These are phyloP conservation scores for Mycena albidolilacea DNA, from an alignment of 768 basidiomycete species.

Conservation along the genomic window DNA sequence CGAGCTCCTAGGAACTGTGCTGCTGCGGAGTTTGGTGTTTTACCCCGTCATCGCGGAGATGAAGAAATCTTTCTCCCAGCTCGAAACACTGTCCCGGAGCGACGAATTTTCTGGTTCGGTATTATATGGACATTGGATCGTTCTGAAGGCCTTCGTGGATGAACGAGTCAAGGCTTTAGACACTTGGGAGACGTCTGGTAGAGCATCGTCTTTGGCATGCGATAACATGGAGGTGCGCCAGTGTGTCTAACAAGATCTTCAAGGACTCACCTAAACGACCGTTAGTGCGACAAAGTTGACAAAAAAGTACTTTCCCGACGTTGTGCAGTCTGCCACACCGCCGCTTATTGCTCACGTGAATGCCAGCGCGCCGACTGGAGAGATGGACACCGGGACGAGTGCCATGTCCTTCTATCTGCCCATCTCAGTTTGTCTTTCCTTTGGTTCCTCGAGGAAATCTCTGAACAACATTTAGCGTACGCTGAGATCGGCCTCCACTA, in stretches of 20 bases:
- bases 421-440: slow-evolving; percentile 12
- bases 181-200: slow-evolving; percentile 17
- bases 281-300: slow-evolving; percentile 28
- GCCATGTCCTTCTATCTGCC: slow-evolving; percentile 9
- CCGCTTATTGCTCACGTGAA: slow-evolving; percentile 18
- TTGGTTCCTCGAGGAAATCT: background rate
- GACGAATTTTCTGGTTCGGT: slow-evolving; percentile 14
- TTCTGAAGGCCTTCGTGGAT: slow-evolving; percentile 15
- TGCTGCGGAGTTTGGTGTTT: slow-evolving; percentile 17
- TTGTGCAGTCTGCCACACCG: slow-evolving; percentile 10
- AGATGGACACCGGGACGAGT: slow-evolving; percentile 27
- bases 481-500: slow-evolving; percentile 20
- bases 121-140: slow-evolving; percentile 15
- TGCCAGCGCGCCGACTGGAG: slow-evolving; percentile 23
- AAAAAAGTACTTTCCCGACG: slow-evolving; percentile 13
- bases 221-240: slow-evolving; percentile 1
- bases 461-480: slow-evolving; percentile 14
- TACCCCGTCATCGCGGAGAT: slow-evolving; percentile 21
- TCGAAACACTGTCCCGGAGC: slow-evolving; percentile 12
- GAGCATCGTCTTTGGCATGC: slow-evolving; percentile 18
- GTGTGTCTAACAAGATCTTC: background rate
- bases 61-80: slow-evolving; percentile 18
- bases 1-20: slow-evolving; percentile 15
- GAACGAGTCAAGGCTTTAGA: slow-evolving; percentile 4
- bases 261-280: slow-evolving; percentile 7